phyloP scores from a whole-genome alignment of 1,284 basidiomycete genomes.

The Puccinia polysora region DNA sequence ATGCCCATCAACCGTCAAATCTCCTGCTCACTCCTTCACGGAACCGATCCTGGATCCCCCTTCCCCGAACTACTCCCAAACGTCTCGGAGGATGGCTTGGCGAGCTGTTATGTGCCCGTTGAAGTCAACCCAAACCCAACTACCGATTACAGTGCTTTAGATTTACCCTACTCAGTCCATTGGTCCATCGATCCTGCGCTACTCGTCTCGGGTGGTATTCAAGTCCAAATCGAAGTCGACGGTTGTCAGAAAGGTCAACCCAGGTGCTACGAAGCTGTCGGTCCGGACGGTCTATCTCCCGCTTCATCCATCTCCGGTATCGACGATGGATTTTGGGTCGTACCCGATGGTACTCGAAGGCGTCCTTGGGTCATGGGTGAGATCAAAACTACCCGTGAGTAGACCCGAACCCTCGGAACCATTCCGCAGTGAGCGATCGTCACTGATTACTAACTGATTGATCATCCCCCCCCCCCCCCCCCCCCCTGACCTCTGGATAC shows the following conservation, averaged over 20 bases:
- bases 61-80: constrained; percentile 14
- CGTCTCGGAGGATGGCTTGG: not conserved
- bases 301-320: constrained; percentile 13
- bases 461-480: not conserved
- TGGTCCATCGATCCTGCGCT: constrained; percentile 35
- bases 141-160: not conserved
- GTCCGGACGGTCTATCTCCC: constrained; percentile 13
- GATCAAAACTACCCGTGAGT: constrained; percentile 41
- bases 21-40: constrained; percentile 16
- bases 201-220: constrained; percentile 16
- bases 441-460: not conserved
- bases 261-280: constrained; percentile 30
- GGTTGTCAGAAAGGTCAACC: constrained; percentile 43
- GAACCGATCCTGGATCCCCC: not conserved
- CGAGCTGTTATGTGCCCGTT: constrained; percentile 27
- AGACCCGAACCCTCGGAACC: not conserved
- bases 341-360: constrained; percentile 42
- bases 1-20: constrained; percentile 29
- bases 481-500: not conserved
- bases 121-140: constrained; percentile 3
- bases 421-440: no score
- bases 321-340: constrained; percentile 40
- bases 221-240: constrained; percentile 42
- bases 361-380: constrained; percentile 41
- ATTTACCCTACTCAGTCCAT: constrained; percentile 35